Percentiles rank a stretch among this genome's conserved stretches.
Conservation (phyloP, 495 filamentous ascomycete genomes). For the Aspergillus conjunctus region DNA sequence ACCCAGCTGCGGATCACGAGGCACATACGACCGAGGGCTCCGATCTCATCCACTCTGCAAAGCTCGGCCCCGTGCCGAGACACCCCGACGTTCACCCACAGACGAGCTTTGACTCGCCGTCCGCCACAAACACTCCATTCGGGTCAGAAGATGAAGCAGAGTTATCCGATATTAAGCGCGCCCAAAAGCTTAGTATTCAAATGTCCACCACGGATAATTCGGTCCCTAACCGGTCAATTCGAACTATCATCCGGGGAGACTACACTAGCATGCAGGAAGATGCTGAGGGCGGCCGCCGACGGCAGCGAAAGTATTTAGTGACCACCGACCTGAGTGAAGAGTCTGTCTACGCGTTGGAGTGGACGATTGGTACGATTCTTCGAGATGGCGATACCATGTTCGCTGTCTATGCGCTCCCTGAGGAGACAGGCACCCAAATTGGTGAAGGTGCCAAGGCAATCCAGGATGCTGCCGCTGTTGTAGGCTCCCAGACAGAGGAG, state of each 20-base stretch:
- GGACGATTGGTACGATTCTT: slow-evolving; percentile 95
- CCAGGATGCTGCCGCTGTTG: slow-evolving; percentile 67
- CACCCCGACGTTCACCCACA: slow-evolving; percentile 76
- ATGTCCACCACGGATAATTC: slow-evolving; percentile 74
- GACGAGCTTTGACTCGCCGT: slow-evolving; percentile 76
- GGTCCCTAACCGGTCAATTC: slow-evolving; percentile 78
- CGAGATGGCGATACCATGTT: slow-evolving; percentile 92
- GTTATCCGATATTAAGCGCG: slow-evolving; percentile 76
- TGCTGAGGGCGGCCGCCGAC: slow-evolving; percentile 69
- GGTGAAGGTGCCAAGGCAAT: slow-evolving; percentile 65
- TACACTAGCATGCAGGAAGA: slow-evolving; percentile 72
- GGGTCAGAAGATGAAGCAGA: slow-evolving; percentile 88
- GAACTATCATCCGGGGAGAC: slow-evolving; percentile 86
- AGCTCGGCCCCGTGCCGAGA: slow-evolving; percentile 37
- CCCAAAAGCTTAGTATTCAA: slow-evolving; percentile 78
- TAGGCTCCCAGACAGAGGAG: slow-evolving; percentile 53
- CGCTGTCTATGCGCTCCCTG: slow-evolving; percentile 87
- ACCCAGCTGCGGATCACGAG: background rate
- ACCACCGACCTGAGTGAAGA: slow-evolving; percentile 93
- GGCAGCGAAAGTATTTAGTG: slow-evolving; percentile 85
- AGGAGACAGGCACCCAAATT: slow-evolving; percentile 62
- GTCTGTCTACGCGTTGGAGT: slow-evolving; percentile 91
- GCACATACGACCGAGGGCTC: slow-evolving; percentile 6
- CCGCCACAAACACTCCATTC: slow-evolving; percentile 72
- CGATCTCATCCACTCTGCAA: slow-evolving; percentile 23